Evolutionary conservation across 176 grass and related monocot genomes (phyloP).

Genomic region (Phyllostachys edulis): DNA sequence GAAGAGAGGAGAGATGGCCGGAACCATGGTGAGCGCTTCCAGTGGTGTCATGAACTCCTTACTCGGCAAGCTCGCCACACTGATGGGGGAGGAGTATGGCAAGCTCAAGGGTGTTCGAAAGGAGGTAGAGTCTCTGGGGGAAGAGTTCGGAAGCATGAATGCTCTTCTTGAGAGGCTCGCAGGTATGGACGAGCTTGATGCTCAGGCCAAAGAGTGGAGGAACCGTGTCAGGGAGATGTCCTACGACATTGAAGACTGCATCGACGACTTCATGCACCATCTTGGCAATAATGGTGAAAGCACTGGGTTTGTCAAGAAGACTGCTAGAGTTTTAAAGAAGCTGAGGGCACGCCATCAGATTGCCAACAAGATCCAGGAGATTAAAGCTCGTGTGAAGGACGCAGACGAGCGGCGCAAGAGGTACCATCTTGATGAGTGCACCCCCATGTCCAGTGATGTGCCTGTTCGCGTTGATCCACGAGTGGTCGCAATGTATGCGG

Average conservation of each 20-base stretch:
- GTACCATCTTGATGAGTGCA: neutral
- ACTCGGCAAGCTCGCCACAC: too few relatives aligned
- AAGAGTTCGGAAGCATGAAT: neutral
- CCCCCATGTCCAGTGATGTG: neutral
- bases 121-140: neutral
- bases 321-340: neutral
- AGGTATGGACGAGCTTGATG: neutral
- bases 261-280: neutral
- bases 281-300: too few relatives aligned
- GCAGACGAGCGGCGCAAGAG: neutral
- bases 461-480: neutral
- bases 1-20: neutral
- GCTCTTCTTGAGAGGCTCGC: neutral
- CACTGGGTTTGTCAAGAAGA: too few relatives aligned
- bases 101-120: too few relatives aligned
- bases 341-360: neutral
- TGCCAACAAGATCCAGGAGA: neutral
- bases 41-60: too few relatives aligned
- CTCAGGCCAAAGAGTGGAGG: neutral
- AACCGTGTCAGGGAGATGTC: neutral
- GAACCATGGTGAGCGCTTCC: too few relatives aligned
- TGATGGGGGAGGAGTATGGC: too few relatives aligned
- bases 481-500: neutral
- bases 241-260: neutral
- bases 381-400: neutral